phyloP scores from a whole-genome alignment of 371 early-diverging fungal genomes.

The Mucor lusitanicus region DNA sequence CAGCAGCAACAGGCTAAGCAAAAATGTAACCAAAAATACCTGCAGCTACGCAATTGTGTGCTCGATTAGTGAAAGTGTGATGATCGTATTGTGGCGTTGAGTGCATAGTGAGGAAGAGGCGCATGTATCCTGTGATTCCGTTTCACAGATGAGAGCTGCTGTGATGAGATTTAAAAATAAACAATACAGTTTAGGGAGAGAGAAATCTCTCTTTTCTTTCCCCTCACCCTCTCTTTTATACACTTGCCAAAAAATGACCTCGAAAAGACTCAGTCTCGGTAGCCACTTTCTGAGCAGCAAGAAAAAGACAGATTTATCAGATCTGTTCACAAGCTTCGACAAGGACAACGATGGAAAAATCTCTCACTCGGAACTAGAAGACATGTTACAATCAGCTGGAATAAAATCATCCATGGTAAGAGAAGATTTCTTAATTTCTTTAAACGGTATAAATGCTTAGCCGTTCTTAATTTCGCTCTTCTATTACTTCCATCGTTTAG shows the following conservation, averaged over 20 bases:
- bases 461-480: not conserved
- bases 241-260: conserved; percentile 9
- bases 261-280: conserved; percentile 41
- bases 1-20: too few species aligned
- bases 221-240: conserved; percentile 15
- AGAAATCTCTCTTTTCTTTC: conserved; percentile 8
- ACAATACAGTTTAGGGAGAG: not conserved
- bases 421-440: not conserved
- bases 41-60: not conserved
- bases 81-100: not conserved
- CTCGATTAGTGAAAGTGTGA: not conserved
- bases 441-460: conserved; percentile 1
- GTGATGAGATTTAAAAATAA: not conserved
- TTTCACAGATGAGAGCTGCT: not conserved
- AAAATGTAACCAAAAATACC: too few species aligned
- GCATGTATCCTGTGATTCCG: not conserved
- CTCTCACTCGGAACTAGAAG: conserved; percentile 30
- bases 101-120: not conserved
- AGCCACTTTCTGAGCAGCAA: conserved; percentile 39
- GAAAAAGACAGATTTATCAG: conserved; percentile 36
- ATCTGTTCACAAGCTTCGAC: conserved; percentile 43
- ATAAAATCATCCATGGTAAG: conserved; percentile 34
- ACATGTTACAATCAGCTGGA: conserved; percentile 36
- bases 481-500: conserved; percentile 3
- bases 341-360: conserved; percentile 40